Evolutionary conservation across 2,329 filamentous ascomycete genomes (phyloP), one percentile per base, ranked within the genome.

Genomic region (Colletotrichum sublineola): DNA sequence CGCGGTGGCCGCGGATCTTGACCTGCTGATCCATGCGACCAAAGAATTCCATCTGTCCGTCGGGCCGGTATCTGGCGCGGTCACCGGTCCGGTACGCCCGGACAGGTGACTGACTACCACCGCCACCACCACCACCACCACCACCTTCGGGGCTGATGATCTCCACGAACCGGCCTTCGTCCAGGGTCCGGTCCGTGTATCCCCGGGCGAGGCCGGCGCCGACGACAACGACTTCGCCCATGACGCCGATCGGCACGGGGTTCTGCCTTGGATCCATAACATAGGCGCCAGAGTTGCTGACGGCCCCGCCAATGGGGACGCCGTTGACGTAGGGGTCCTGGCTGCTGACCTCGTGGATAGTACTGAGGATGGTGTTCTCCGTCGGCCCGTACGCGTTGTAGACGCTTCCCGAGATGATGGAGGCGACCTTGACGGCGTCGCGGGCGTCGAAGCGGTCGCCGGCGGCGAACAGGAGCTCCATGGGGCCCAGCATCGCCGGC

Each of bases 61-160:
- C 77, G 60, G 44, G 61, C 2, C 61, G 61, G 61, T 29, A 38
- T 18, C 61, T 20, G 1, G 36, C 61, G 18, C 61, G 61, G 20
- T 81, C 79, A 0, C 79, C 79, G 24, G 79, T 81, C 1, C 76
- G 70, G 48, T 80, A 80, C 0, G 76, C 78, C 15, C 71, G 40
- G 1, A 74, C 40, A 29, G 3, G 74, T 0, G 1, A 1, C 20
- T 63, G 24, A 24, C 24, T 24, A 24, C 24, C 24, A 24, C 24
- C 24, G 1, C 24, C 1, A 24, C 24, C 24, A 24, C 24, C 24
- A 24, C 24, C 24, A 24, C 24, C 24, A 24, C 24, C 1, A 24
- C 24, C 24, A 24, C 24, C 24, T 24, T 24, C 24, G 24, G 24
- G 24, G 24, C 24, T 24, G 24, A 24, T 24, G 12, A 76, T 31